Evolutionary conservation across 2,329 filamentous ascomycete species (phyloP).

Genomic region (Colletotrichum sp.): DNA sequence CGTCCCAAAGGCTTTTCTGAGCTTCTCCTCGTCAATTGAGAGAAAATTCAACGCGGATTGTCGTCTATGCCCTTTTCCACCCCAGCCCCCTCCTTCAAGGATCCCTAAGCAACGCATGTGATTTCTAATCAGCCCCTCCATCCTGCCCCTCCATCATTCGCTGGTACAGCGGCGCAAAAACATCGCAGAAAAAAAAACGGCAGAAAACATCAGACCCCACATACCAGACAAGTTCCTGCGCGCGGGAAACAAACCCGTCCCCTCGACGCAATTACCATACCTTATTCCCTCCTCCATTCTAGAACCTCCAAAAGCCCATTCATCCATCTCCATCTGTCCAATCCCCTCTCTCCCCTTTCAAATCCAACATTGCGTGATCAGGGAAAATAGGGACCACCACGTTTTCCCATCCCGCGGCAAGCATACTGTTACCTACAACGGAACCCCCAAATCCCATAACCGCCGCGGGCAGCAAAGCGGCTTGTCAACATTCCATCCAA

Average conservation of each 20-base stretch:
- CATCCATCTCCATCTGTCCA: background rate
- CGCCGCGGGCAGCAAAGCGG: background rate
- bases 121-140: constrained; percentile 21
- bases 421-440: background rate
- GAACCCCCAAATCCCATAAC: background rate
- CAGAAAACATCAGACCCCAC: background rate
- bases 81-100: background rate
- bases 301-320: background rate
- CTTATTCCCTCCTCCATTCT: background rate
- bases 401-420: background rate
- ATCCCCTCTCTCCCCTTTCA: background rate
- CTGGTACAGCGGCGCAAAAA: background rate
- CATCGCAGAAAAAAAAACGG: background rate
- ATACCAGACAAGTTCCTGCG: background rate
- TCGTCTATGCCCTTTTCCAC: background rate
- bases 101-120: constrained; percentile 12
- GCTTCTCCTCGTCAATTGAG: background rate
- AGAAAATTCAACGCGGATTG: background rate
- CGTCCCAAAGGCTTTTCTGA: background rate
- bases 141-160: constrained; percentile 14
- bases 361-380: constrained; percentile 4
- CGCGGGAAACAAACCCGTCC: background rate
- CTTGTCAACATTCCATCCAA: background rate
- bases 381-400: background rate
- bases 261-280: background rate